These are phyloP conservation scores for Favolaschia claudopus DNA, from an alignment of 768 basidiomycete genomes.

Conservation along the genomic window DNA sequence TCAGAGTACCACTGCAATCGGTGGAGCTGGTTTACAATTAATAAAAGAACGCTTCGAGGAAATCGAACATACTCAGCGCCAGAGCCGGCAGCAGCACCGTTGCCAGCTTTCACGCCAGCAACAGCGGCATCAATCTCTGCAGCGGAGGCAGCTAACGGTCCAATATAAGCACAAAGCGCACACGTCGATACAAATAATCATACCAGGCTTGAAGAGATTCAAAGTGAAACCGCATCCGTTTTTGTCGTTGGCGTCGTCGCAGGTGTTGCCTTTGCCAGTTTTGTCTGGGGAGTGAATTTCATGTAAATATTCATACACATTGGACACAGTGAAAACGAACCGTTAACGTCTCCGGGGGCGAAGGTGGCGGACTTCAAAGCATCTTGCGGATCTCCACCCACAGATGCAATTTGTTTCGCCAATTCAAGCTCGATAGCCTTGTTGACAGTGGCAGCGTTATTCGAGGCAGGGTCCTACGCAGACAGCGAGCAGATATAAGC, in stretches of 20 bases:
- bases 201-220: conserved; percentile 58
- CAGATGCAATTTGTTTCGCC: conserved; percentile 67
- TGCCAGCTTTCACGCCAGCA: conserved; percentile 33
- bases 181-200: background rate
- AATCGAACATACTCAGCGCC: background rate
- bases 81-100: conserved; percentile 29
- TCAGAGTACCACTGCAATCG: no score
- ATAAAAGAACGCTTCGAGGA: no score
- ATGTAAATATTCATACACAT: background rate
- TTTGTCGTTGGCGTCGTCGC: conserved; percentile 59
- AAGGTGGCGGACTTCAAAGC: conserved; percentile 71
- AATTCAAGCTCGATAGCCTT: conserved; percentile 69
- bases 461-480: conserved; percentile 65
- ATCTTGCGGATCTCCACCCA: conserved; percentile 67
- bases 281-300: conserved; percentile 45
- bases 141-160: conserved; percentile 51
- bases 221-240: conserved; percentile 70
- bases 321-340: background rate
- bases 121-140: conserved; percentile 66
- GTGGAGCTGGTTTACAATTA: no score
- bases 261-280: conserved; percentile 63
- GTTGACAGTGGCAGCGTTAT: conserved; percentile 63
- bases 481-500: background rate
- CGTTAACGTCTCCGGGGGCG: conserved; percentile 56
- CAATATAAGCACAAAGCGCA: background rate